A percentile compares a stretch with the other conserved stretches of the same genome.
phyloP scores from a whole-genome alignment of 805 yeast species.

The Yamadazyma philogaea region DNA sequence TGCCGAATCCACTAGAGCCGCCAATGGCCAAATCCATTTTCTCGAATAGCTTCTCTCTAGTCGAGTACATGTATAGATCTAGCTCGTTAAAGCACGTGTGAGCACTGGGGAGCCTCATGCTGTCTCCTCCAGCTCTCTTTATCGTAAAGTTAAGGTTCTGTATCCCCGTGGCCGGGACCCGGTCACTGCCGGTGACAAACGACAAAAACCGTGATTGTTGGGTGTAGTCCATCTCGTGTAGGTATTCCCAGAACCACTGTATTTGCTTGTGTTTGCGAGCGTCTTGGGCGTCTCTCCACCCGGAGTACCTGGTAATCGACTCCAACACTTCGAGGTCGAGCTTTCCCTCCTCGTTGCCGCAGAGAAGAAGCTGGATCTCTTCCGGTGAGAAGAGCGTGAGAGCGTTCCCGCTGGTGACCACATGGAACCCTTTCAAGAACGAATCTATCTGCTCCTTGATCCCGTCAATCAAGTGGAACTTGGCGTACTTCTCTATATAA shows the following conservation, averaged over 20 bases:
- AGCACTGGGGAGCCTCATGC: conserved; percentile 68
- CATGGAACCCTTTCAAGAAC: conserved; percentile 67
- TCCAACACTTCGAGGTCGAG: conserved; percentile 65
- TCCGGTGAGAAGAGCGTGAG: conserved; percentile 75
- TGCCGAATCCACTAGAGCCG: conserved; percentile 86
- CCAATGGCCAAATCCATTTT: conserved; percentile 69
- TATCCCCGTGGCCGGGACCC: conserved; percentile 91
- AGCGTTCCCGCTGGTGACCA: conserved; percentile 78
- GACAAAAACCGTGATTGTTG: conserved; percentile 62
- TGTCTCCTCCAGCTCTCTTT: conserved; percentile 50
- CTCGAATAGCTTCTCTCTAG: conserved; percentile 48
- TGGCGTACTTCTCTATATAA: conserved; percentile 62
- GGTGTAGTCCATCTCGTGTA: conserved; percentile 40
- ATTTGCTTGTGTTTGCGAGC: conserved; percentile 38
- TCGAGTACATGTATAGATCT: conserved; percentile 64
- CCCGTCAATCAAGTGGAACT: conserved; percentile 56
- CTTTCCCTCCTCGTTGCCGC: conserved; percentile 68
- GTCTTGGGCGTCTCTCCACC: conserved; percentile 33
- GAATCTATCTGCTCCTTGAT: conserved; percentile 51
- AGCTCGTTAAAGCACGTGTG: conserved; percentile 95
- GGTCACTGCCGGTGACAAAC: conserved; percentile 87
- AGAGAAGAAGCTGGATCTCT: conserved; percentile 73
- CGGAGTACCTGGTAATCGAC: conserved; percentile 70
- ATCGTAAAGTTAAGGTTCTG: conserved; percentile 59
- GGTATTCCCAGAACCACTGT: conserved; percentile 86